Evolutionary conservation across 108 stramenopile genomes (phyloP).

Genomic region (Bacterosira constricta): DNA sequence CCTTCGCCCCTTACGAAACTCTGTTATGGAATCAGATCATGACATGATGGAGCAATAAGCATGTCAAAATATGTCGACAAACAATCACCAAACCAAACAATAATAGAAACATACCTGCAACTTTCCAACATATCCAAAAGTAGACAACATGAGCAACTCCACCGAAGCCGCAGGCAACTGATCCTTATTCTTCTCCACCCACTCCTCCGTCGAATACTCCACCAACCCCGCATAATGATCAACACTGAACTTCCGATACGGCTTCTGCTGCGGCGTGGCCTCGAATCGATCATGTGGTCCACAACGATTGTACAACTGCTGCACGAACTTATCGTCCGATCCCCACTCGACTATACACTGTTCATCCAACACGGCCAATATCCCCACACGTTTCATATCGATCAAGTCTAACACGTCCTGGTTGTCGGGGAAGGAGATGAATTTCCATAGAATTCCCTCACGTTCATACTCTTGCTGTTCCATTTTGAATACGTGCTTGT

Average conservation of each 20-base stretch:
- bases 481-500: slow-evolving; percentile 87
- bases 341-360: slow-evolving; percentile 95
- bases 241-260: slow-evolving; percentile 84
- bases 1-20: slow-evolving; percentile 59
- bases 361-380: slow-evolving; percentile 93
- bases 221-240: slow-evolving; percentile 95
- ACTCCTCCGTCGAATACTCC: slow-evolving; percentile 84
- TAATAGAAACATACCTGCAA: slow-evolving; percentile 25
- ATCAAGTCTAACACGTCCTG: slow-evolving; percentile 91
- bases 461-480: slow-evolving; percentile 91
- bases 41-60: background rate
- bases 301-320: slow-evolving; percentile 69
- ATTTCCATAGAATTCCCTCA: slow-evolving; percentile 90
- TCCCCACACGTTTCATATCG: slow-evolving; percentile 89
- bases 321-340: slow-evolving; percentile 80
- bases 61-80: slow-evolving; percentile 1
- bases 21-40: slow-evolving; percentile 2
- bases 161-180: slow-evolving; percentile 76
- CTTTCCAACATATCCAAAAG: slow-evolving; percentile 63
- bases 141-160: slow-evolving; percentile 63
- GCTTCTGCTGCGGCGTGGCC: slow-evolving; percentile 56
- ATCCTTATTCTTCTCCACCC: slow-evolving; percentile 90
- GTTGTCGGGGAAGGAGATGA: slow-evolving; percentile 94
- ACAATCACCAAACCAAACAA: slow-evolving; percentile 33
- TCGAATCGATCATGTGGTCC: slow-evolving; percentile 63